phyloP scores from a whole-genome alignment of 108 stramenopile genomes.

The Seminavis robusta region DNA sequence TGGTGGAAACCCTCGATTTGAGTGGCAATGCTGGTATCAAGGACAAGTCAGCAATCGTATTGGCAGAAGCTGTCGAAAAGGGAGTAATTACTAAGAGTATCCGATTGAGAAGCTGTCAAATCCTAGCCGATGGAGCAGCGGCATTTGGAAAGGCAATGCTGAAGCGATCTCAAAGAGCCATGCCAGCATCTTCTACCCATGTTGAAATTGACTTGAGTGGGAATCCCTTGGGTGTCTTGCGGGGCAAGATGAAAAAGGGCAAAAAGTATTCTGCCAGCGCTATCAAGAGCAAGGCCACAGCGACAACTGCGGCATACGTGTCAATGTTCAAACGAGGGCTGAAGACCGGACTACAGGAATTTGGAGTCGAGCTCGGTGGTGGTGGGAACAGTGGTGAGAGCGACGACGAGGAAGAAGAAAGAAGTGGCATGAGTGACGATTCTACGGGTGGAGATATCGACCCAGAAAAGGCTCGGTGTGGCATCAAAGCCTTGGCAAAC shows the following conservation, averaged over 20 bases:
- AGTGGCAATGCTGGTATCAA: conserved; percentile 61
- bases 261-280: conserved; percentile 50
- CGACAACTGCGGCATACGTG: conserved; percentile 63
- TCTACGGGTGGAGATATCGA: conserved; percentile 18
- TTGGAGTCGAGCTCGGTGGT: conserved; percentile 32
- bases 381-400: conserved; percentile 21
- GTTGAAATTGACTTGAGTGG: conserved; percentile 65
- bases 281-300: conserved; percentile 69
- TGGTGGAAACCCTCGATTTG: conserved; percentile 44
- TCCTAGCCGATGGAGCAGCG: conserved; percentile 59
- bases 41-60: conserved; percentile 50
- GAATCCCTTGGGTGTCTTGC: conserved; percentile 64
- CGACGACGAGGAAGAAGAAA: conserved; percentile 71
- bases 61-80: conserved; percentile 46
- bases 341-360: conserved; percentile 56
- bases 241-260: conserved; percentile 48
- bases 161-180: neutral
- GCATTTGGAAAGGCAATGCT: conserved; percentile 50
- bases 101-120: conserved; percentile 68
- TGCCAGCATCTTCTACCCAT: too few relatives aligned
- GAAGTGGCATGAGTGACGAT: conserved; percentile 22
- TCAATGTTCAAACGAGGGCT: conserved; percentile 52
- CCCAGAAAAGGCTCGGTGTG: conserved; percentile 46
- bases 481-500: conserved; percentile 53
- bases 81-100: conserved; percentile 41